phyloP scores from a whole-genome alignment of 345 rosid species.

The Euclidium syriacum region DNA sequence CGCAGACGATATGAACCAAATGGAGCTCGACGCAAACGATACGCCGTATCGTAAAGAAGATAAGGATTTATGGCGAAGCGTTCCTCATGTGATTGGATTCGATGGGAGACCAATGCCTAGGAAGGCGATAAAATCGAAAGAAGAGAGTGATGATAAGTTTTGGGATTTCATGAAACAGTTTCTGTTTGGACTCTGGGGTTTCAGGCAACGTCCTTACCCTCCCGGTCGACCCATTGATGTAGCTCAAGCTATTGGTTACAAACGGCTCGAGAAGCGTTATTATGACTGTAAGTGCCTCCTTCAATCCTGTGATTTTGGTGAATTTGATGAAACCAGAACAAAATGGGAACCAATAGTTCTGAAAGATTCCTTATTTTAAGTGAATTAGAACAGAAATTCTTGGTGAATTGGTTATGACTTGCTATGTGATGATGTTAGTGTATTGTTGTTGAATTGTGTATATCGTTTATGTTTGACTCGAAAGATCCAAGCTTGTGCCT shows the following conservation, averaged over 20 bases:
- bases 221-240: slow-evolving; percentile 76
- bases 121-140: slow-evolving; percentile 58
- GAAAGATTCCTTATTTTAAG: too few species aligned
- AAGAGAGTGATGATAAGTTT: slow-evolving; percentile 87
- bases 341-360: too few species aligned
- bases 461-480: background rate
- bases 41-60: slow-evolving; percentile 65
- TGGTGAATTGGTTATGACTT: background rate
- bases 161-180: slow-evolving; percentile 88
- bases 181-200: slow-evolving; percentile 89
- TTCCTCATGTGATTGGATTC: slow-evolving; percentile 66
- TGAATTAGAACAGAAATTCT: too few species aligned
- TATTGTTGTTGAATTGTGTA: background rate
- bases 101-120: slow-evolving; percentile 94
- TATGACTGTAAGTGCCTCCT: slow-evolving; percentile 64
- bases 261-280: slow-evolving; percentile 76
- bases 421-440: background rate
- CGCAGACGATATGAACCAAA: slow-evolving; percentile 48
- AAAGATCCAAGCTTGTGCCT: background rate
- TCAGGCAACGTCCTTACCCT: slow-evolving; percentile 82
- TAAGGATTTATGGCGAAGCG: slow-evolving; percentile 58
- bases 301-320: background rate
- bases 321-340: too few species aligned
- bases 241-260: slow-evolving; percentile 89
- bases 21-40: slow-evolving; percentile 55